phyloP scores from a whole-genome alignment of 176 grass and related monocot genomes.

The Triticum aestivum region DNA sequence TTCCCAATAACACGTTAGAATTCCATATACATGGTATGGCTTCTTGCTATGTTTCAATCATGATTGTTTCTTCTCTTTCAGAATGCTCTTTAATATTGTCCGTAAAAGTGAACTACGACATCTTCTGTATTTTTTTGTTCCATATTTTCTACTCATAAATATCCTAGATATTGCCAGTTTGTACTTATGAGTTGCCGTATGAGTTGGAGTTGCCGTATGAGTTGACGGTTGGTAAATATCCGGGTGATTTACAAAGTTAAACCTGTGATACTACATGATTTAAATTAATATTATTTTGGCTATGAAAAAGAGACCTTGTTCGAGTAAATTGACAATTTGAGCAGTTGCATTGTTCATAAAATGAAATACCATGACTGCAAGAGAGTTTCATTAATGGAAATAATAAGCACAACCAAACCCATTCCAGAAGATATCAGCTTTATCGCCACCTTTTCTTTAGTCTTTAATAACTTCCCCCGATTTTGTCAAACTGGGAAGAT shows the following conservation, averaged over 20 bases:
- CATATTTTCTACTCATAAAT: not conserved
- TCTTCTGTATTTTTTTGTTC: not conserved
- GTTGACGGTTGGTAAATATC: not conserved
- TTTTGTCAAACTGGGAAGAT: not conserved
- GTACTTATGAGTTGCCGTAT: not conserved
- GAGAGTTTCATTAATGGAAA: not conserved
- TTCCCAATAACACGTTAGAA: conserved; percentile 73
- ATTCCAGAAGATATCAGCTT: not conserved
- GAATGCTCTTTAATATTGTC: not conserved
- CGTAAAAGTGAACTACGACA: not conserved
- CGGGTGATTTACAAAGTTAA: not conserved
- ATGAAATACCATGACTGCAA: not conserved
- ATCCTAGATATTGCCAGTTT: not conserved
- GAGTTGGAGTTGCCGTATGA: not conserved
- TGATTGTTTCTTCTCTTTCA: not conserved
- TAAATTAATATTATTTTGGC: not conserved
- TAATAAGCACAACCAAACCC: conserved; percentile 1
- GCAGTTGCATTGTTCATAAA: not conserved
- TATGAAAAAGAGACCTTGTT: not conserved
- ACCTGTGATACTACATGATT: not conserved
- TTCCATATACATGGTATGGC: conserved; percentile 69
- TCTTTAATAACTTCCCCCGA: not conserved
- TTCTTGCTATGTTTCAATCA: conserved; percentile 1
- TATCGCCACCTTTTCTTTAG: not conserved
- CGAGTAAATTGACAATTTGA: not conserved